Conservation (phyloP, 768 basidiomycete genomes). For the Pisolithus microcarpus region DNA sequence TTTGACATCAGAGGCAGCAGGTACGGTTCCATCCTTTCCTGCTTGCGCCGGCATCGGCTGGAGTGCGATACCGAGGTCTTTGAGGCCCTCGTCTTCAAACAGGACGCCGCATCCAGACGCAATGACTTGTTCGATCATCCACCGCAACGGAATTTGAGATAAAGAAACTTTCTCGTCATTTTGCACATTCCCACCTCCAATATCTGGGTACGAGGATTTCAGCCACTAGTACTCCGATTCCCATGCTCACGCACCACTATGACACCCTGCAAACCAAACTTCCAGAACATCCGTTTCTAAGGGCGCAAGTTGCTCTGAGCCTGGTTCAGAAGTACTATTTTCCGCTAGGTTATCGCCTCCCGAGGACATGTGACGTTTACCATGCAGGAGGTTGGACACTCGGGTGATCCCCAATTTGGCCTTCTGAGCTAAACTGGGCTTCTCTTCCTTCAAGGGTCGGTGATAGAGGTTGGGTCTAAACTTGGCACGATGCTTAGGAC, state of each 20-base stretch:
- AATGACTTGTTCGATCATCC: constrained; percentile 72
- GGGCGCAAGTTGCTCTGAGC: background rate
- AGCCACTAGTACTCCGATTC: background rate
- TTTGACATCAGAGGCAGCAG: background rate
- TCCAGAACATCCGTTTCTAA: constrained; percentile 51
- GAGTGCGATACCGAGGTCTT: constrained; percentile 32
- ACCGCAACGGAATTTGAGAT: constrained; percentile 57
- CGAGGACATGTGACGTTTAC: background rate
- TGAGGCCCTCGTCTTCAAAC: constrained; percentile 47
- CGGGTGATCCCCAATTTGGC: background rate
- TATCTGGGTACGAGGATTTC: constrained; percentile 34
- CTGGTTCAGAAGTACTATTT: background rate
- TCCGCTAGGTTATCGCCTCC: background rate
- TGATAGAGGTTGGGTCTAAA: constrained; percentile 63
- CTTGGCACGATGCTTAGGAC: constrained; percentile 51
- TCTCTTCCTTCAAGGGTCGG: constrained; percentile 20
- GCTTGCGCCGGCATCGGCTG: background rate
- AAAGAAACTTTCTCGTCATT: constrained; percentile 39
- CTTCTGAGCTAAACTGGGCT: background rate
- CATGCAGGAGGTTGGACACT: background rate
- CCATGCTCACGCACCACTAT: constrained; percentile 43
- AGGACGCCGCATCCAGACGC: constrained; percentile 50
- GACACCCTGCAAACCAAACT: constrained; percentile 77
- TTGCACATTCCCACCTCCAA: constrained; percentile 57
- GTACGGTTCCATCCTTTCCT: background rate